Evolutionary conservation across 2,329 filamentous ascomycete genomes (phyloP), one percentile per base, ranked within the genome.

Genomic region (Tolypocladium sp.): DNA sequence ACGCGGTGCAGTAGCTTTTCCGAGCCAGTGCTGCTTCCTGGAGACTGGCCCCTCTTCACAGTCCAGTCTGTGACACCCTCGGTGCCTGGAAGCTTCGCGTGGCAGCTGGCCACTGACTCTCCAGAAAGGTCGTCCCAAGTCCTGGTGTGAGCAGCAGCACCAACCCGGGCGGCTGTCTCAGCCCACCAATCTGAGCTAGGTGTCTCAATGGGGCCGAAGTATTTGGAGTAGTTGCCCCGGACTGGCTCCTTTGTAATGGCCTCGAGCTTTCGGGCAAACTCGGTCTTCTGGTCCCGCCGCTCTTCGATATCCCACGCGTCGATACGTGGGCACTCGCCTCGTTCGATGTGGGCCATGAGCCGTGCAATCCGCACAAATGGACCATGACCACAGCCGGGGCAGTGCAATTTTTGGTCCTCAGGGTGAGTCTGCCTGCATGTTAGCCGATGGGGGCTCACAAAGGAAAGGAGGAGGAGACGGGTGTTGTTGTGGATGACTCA

Each of bases 301-400:
- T 66, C 60, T 10, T 72, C 69, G 15, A 81, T 61, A 1, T 71
- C 62, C 0, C 61, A 59, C 3, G 65, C 66, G 33, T 63, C 67
- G 59, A 83, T 73, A 0, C 42, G 57, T 1, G 59, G 35, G 61
- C 81, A 84, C 1, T 71, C 58, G 30, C 70, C 65, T 2, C 63
- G 62, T 65, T 83, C 79, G 4, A 83, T 70, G 56, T 84, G 81
- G 1, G 60, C 42, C 57, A 82, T 73, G 41, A 81, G 72, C 0
- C 56, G 62, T 1, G 72, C 69, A 0, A 77, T 68, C 1, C 71
- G 69, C 0, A 38, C 54, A 58, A 80, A 82, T 1, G 67, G 67
- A 2, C 64, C 69, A 0, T 65, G 60, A 0, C 65, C 56, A 60
- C 81, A 84, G 33, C 76, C 80, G 1, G 79, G 79, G 55, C 81